A percentile compares a stretch with the other conserved stretches of the same genome.
These are phyloP conservation scores for Cornus suecica DNA, from an alignment of 148 eudicot species.

Conservation along the genomic window DNA sequence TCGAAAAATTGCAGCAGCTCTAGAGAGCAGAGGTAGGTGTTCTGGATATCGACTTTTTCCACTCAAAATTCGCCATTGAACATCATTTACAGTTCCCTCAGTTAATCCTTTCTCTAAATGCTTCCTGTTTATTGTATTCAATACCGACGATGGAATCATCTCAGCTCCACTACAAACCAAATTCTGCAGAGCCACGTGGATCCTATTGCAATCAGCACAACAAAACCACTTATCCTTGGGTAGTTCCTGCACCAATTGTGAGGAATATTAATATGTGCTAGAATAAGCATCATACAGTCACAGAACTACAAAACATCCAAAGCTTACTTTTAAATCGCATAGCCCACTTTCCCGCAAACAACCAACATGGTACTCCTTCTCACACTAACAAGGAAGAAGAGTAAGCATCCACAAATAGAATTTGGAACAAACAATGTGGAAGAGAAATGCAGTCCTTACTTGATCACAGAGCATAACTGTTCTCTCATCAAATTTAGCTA, in stretches of 20 bases:
- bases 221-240: constrained; percentile 92
- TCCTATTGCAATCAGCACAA: constrained; percentile 61
- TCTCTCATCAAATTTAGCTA: constrained; percentile 77
- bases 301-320: neutral
- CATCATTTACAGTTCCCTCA: constrained; percentile 40
- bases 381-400: constrained; percentile 55
- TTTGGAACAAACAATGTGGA: neutral
- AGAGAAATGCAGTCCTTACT: constrained; percentile 35
- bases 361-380: constrained; percentile 93
- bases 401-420: neutral
- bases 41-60: constrained; percentile 78
- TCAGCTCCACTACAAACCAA: constrained; percentile 47
- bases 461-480: constrained; percentile 93
- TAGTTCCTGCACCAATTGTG: constrained; percentile 55
- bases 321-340: constrained; percentile 77
- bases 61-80: constrained; percentile 70
- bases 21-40: constrained; percentile 64
- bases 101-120: constrained; percentile 40
- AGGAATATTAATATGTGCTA: constrained; percentile 4
- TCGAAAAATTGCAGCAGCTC: constrained; percentile 80
- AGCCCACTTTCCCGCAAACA: constrained; percentile 70
- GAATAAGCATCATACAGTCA: neutral
- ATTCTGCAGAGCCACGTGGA: constrained; percentile 50
- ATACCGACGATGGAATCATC: constrained; percentile 44
- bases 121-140: constrained; percentile 39